Evolutionary conservation across 495 filamentous ascomycete genomes (phyloP).

Genomic region (Neurospora sp.): DNA sequence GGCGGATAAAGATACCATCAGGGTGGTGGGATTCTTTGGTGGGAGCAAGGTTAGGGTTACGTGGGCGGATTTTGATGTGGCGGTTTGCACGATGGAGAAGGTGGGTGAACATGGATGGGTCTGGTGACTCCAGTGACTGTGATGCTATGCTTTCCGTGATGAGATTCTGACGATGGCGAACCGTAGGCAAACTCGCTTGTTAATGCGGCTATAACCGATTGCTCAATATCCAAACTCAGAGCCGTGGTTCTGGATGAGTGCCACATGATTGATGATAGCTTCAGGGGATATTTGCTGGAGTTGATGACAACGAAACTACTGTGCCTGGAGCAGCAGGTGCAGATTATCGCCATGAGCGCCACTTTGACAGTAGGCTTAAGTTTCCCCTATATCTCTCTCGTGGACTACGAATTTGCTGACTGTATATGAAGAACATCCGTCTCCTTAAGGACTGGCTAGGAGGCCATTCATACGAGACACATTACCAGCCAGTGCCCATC

Average conservation of each 20-base stretch:
- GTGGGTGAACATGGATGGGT: constrained; percentile 23
- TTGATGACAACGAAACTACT: constrained; percentile 71
- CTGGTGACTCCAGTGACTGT: not conserved
- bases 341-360: constrained; percentile 78
- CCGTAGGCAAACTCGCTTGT: constrained; percentile 66
- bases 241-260: constrained; percentile 70
- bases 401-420: not conserved
- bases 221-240: constrained; percentile 51
- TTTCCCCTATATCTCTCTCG: not conserved
- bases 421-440: constrained; percentile 48
- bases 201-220: constrained; percentile 66
- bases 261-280: constrained; percentile 73
- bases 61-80: constrained; percentile 72
- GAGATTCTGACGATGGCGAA: constrained; percentile 9
- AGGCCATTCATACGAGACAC: constrained; percentile 62
- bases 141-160: not conserved
- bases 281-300: constrained; percentile 72
- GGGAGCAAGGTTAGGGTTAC: constrained; percentile 54
- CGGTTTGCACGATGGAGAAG: constrained; percentile 79
- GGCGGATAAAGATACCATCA: constrained; percentile 39
- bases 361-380: constrained; percentile 51
- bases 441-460: constrained; percentile 62
- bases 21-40: constrained; percentile 66
- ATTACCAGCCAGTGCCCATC: constrained; percentile 64
- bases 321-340: constrained; percentile 55